A percentile compares a stretch with the other conserved stretches of the same genome.
phyloP scores from a whole-genome alignment of 352 stramenopile species.

The Globisporangium rhizosaccharum region DNA sequence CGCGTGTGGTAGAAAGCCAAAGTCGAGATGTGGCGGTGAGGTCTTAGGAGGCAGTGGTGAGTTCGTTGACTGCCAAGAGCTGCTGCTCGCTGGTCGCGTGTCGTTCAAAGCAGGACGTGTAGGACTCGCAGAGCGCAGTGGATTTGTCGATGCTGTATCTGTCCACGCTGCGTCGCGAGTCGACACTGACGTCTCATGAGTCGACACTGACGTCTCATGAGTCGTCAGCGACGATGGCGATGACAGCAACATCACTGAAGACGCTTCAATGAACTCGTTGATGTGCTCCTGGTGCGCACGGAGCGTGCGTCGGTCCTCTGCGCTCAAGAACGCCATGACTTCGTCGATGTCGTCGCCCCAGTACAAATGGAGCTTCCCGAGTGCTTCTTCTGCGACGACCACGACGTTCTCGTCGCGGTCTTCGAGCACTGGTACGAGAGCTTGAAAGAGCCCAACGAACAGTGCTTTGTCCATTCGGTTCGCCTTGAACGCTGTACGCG shows the following conservation, averaged over 20 bases:
- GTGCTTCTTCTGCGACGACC: conserved; percentile 53
- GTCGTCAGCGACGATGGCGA: neutral
- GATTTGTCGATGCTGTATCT: no score
- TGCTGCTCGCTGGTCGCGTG: neutral
- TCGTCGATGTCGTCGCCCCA: conserved; percentile 41
- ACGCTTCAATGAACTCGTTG: conserved; percentile 36
- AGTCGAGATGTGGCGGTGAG: conserved; percentile 14
- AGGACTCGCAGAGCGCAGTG: no score
- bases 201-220: no score
- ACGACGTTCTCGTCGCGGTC: conserved; percentile 53
- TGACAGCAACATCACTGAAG: conserved; percentile 1
- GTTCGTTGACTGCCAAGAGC: neutral
- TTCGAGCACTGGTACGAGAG: conserved; percentile 51
- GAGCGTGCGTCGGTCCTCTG: conserved; percentile 55
- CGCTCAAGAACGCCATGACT: conserved; percentile 50
- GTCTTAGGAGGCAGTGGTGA: neutral
- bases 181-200: no score
- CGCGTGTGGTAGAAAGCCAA: conserved; percentile 40
- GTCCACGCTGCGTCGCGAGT: no score
- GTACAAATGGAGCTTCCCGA: conserved; percentile 59
- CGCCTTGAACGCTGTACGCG: neutral
- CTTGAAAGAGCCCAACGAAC: conserved; percentile 51
- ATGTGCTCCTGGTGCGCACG: conserved; percentile 42
- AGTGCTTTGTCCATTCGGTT: conserved; percentile 43
- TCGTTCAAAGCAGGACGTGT: neutral